phyloP scores from a whole-genome alignment of 371 early-diverging fungal species.

The Sporodiniella umbellata region DNA sequence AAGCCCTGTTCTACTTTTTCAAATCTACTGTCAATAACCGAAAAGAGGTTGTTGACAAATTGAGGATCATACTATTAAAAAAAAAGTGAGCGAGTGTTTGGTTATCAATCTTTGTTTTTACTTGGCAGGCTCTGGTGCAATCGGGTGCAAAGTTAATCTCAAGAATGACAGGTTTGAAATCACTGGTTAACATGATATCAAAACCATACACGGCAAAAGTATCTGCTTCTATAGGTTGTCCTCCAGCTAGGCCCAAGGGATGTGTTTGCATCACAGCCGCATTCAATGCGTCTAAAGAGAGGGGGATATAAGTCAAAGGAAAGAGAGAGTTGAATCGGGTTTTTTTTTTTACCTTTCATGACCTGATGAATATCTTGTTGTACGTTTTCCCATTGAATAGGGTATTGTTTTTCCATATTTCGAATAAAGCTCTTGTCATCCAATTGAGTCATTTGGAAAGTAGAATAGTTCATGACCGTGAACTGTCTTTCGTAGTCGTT shows the following conservation, averaged over 20 bases:
- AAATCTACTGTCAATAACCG: slow-evolving; percentile 44
- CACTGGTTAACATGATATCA: slow-evolving; percentile 54
- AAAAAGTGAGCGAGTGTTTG: neutral
- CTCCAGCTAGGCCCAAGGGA: slow-evolving; percentile 39
- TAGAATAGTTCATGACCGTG: slow-evolving; percentile 59
- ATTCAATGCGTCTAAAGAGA: slow-evolving; percentile 32
- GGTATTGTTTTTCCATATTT: slow-evolving; percentile 55
- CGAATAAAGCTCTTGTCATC: slow-evolving; percentile 55
- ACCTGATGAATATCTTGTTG: slow-evolving; percentile 49
- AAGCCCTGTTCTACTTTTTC: slow-evolving; percentile 45
- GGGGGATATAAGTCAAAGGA: no score
- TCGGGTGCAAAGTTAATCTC: slow-evolving; percentile 60
- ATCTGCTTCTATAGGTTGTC: slow-evolving; percentile 26
- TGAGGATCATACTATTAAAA: slow-evolving; percentile 48
- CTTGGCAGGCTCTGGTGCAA: slow-evolving; percentile 55
- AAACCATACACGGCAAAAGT: slow-evolving; percentile 55
- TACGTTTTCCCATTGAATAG: slow-evolving; percentile 42
- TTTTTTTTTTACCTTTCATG: slow-evolving; percentile 35
- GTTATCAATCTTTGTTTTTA: slow-evolving; percentile 11
- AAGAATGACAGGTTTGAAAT: slow-evolving; percentile 48
- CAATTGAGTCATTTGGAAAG: slow-evolving; percentile 55
- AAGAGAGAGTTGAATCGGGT: no score
- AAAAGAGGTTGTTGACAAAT: slow-evolving; percentile 54
- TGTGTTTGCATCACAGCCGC: slow-evolving; percentile 48
- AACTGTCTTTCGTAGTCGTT: slow-evolving; percentile 59